A percentile compares a stretch with the other conserved stretches of the same genome.
Conservation (phyloP, 345 rosid species). For the Citrus medica region DNA sequence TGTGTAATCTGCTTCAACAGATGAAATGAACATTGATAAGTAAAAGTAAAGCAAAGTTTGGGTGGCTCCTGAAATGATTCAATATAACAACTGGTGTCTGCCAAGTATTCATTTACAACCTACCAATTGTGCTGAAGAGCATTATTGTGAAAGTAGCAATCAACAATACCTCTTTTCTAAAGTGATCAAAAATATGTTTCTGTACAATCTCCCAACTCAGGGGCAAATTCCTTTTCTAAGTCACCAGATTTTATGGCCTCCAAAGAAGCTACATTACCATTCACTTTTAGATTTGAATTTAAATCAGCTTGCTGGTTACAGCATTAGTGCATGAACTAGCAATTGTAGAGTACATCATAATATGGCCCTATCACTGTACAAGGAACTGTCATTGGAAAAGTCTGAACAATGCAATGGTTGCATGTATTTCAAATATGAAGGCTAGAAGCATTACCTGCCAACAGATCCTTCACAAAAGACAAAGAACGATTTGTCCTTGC, state of each 20-base stretch:
- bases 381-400: background rate
- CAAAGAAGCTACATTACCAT: background rate
- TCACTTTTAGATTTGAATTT: background rate
- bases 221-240: background rate
- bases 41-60: background rate
- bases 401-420: background rate
- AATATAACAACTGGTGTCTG: background rate
- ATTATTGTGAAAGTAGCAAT: background rate
- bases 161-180: background rate
- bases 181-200: background rate
- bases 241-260: background rate
- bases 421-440: background rate
- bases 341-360: background rate
- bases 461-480: conserved; percentile 60
- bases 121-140: background rate
- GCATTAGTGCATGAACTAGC: background rate
- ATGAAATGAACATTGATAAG: background rate
- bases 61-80: background rate
- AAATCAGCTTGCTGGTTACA: background rate
- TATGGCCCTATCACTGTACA: background rate
- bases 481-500: conserved; percentile 85
- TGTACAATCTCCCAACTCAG: background rate
- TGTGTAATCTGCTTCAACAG: conserved; percentile 50
- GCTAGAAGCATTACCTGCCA: conserved; percentile 53
- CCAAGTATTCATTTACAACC: background rate